phyloP scores from a whole-genome alignment of 345 rosid species.

The Hypericum perforatum region DNA sequence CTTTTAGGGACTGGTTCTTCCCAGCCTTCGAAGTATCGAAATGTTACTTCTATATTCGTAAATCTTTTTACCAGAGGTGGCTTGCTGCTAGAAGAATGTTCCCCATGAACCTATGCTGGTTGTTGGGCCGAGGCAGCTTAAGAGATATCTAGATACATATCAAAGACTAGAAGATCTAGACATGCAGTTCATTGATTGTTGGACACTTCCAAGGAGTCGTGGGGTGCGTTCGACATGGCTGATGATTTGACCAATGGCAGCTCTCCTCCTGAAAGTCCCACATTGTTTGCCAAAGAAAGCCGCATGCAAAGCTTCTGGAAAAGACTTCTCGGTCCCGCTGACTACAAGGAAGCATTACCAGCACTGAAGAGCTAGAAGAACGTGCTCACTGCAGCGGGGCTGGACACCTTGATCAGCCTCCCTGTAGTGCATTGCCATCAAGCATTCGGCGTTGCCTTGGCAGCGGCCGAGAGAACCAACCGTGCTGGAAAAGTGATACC shows the following conservation, averaged over 20 bases:
- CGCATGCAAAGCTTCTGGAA: constrained; percentile 70
- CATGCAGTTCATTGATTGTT: constrained; percentile 81
- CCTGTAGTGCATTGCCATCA: constrained; percentile 96
- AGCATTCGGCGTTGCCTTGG: constrained; percentile 64
- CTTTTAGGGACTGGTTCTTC: constrained; percentile 94
- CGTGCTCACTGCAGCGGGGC: constrained; percentile 50
- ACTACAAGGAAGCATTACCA: constrained; percentile 31
- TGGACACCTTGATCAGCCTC: constrained; percentile 61
- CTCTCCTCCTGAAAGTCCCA: constrained; percentile 24
- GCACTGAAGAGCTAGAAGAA: constrained; percentile 40
- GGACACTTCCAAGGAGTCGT: constrained; percentile 53
- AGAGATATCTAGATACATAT: constrained; percentile 73
- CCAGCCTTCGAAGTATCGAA: constrained; percentile 95
- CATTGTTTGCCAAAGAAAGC: constrained; percentile 53
- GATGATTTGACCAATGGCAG: constrained; percentile 16
- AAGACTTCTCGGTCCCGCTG: constrained; percentile 38
- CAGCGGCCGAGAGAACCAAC: constrained; percentile 63
- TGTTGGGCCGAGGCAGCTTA: constrained; percentile 69
- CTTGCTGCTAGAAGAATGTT: constrained; percentile 56
- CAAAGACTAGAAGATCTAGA: constrained; percentile 86
- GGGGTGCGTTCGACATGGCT: constrained; percentile 39
- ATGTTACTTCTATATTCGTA: constrained; percentile 64
- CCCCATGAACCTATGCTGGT: constrained; percentile 73
- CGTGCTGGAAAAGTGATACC: constrained; percentile 55
- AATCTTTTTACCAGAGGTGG: constrained; percentile 74